phyloP scores from a whole-genome alignment of 768 basidiomycete species.

The Myochromella boudieri region DNA sequence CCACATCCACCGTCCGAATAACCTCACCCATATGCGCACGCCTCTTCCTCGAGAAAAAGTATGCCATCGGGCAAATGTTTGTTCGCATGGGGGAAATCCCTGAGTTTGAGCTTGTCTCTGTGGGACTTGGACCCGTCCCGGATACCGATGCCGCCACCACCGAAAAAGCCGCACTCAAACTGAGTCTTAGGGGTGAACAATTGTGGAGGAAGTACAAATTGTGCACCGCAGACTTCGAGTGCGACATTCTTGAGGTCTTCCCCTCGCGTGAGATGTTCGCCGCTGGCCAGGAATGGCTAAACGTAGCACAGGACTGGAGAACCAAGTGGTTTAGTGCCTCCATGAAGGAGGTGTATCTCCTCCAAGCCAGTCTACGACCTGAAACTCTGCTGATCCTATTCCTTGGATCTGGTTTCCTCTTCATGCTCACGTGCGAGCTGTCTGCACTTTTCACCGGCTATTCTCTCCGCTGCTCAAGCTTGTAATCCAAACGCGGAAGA shows the following conservation, averaged over 20 bases:
- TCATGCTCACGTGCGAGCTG: conserved; percentile 28
- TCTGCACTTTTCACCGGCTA: conserved; percentile 18
- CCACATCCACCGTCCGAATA: conserved; percentile 66
- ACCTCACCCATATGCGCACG: conserved; percentile 54
- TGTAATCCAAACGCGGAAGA: no score
- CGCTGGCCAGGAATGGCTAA: conserved; percentile 56
- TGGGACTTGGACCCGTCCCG: conserved; percentile 41
- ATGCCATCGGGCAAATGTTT: conserved; percentile 59
- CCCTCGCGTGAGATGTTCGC: conserved; percentile 67
- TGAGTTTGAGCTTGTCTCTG: conserved; percentile 55
- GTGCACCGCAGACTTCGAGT: conserved; percentile 55
- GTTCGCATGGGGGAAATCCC: conserved; percentile 51
- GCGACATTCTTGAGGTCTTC: conserved; percentile 72
- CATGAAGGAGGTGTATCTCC: not conserved
- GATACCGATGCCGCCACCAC: conserved; percentile 13
- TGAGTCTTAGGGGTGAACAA: conserved; percentile 14
- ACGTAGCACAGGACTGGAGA: conserved; percentile 15
- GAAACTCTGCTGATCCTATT: conserved; percentile 10
- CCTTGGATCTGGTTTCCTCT: conserved; percentile 19
- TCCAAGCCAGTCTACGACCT: not conserved
- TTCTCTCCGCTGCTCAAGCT: conserved; percentile 15
- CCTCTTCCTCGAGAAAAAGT: conserved; percentile 52
- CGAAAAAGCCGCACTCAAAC: conserved; percentile 11
- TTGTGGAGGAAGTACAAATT: conserved; percentile 63
- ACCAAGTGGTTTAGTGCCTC: not conserved